Base-by-base conservation (phyloP, 345 rosid species). In the Balakata baccata region DNA sequence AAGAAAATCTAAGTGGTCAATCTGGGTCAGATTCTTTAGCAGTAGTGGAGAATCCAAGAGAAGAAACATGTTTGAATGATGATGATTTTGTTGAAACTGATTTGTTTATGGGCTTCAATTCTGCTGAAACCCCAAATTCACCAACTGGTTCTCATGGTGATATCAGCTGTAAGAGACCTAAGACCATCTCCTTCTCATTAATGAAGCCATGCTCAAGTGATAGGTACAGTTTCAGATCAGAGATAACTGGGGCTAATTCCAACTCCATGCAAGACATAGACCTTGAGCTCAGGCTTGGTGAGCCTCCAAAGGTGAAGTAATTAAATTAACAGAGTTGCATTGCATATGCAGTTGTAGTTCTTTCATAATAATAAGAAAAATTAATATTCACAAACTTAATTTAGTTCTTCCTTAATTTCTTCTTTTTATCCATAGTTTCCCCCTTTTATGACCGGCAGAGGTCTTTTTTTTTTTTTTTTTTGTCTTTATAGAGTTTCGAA, bases 221-320 rank as follows among this genome's bases (percentile, higher is more conserved):
- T 58, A 81, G 71, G n/a, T 75, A n/a, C 61, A 61, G 71, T 63
- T 67, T 70, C 73, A 82, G 74, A 60, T 71, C 78, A 64, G 80
- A 83, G 75, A 82, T 74, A 22, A 65, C 53, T 75, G 85, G 81
- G 68, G 69, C 81, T 25, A 66, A 68, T 69, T 56, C 74, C 14
- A 71, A 43, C 53, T 78, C 84, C 77, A 72, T 72, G 65, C 91
- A 88, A 12, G 92, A 84, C 51, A 75, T 92, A 84, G 96, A 92
- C 85, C 98, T 92, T 81, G 98, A 92, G 86, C 93, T 92, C 73
- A 84, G 94, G 86, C 94, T 92, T 75, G 96, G 98, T 59, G 69
- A 84, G 72, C 80, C 87, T 17, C 80, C 87, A 61, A 75, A 84
- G 43, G 81, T 86, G 78, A 87, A 85, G 76, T 86, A 82, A 82